Base-by-base conservation (phyloP, 2,329 filamentous ascomycete genomes). In the Diaporthe batatas region DNA sequence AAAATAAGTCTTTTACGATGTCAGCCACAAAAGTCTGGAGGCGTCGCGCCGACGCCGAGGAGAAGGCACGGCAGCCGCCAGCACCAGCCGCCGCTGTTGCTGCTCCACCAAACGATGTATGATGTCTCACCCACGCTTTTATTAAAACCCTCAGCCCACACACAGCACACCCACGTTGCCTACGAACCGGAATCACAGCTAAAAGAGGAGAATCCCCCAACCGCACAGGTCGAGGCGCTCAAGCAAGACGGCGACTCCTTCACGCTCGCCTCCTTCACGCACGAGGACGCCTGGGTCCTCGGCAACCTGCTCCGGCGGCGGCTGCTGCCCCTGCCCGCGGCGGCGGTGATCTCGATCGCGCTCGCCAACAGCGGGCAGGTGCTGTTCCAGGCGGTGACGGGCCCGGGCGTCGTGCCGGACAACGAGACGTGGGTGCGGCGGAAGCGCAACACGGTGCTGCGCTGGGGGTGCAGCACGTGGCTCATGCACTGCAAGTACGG, bases 381-480 rank as follows among this genome's bases (percentile, higher is more conserved):
- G 1, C 82, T 96, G 25, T 96, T 94, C 85, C 93, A 95, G 80
- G 85, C 86, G 72, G 90, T 89, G 5, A 92, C 91, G 0, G 89
- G 92, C 53, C 83, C 89, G 0, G 93, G 93, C 8, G 89, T 90
- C 6, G 85, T 88, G 74, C 91, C 93, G 0, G 94, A 96, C 80
- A 92, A 93, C 78, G 91, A 93, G 80, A 82, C 83, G 36, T 94
- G 91, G 92, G 91, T 94, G 29, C 82, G 86, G 49, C 86, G 93
- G 44, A 96, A 96, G 85, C 85, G 91, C 18, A 90, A 90, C 73
- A 92, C 92, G 0, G 93, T 94, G 8, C 83, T 94, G 68, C 84
- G 93, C 12, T 96, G 90, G 83, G 93, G 93, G 0, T 83, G 85
- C 74, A 91, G 88, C 75, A 92, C 91, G 5, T 95, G 92, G 92